Percentiles rank a stretch among this genome's conserved stretches.
phyloP scores from a whole-genome alignment of 768 basidiomycete species.

The Tylopilus cervinicoccineus region DNA sequence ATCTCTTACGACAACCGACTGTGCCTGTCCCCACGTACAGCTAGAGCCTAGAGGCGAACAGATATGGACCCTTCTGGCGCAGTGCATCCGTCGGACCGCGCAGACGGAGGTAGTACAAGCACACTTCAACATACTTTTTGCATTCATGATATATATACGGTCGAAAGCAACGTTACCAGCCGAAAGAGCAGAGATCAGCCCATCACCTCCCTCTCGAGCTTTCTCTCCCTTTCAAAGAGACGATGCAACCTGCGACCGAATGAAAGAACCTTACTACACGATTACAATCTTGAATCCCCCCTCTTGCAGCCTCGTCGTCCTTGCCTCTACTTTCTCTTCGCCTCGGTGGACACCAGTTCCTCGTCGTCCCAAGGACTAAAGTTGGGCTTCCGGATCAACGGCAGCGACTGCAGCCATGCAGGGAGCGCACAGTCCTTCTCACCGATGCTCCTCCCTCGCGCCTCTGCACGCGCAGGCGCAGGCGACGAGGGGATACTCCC shows the following conservation, averaged over 20 bases:
- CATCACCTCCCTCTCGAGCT: slow-evolving; percentile 11
- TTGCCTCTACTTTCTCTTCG: slow-evolving; percentile 20
- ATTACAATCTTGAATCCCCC: slow-evolving; percentile 3
- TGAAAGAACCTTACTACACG: slow-evolving; percentile 9
- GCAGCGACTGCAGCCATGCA: slow-evolving; percentile 67
- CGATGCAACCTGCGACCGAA: slow-evolving; percentile 13
- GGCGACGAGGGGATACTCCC: slow-evolving; percentile 71
- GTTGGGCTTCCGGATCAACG: slow-evolving; percentile 61
- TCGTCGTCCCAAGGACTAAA: slow-evolving; percentile 86
- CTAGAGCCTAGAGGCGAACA: neutral
- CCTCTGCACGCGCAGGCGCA: slow-evolving; percentile 43
- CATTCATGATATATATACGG: slow-evolving; percentile 30
- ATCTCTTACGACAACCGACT: no score
- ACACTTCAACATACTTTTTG: slow-evolving; percentile 25
- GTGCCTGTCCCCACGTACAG: neutral
- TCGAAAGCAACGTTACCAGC: slow-evolving; percentile 20
- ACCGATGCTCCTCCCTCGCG: slow-evolving; percentile 16
- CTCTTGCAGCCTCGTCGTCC: neutral
- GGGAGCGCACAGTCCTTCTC: slow-evolving; percentile 40
- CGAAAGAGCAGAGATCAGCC: slow-evolving; percentile 21
- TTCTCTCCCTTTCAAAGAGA: slow-evolving; percentile 12
- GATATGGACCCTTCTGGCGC: slow-evolving; percentile 8
- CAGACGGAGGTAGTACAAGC: slow-evolving; percentile 4
- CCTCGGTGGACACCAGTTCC: slow-evolving; percentile 32
- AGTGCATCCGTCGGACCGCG: slow-evolving; percentile 1